Evolutionary conservation across 495 filamentous ascomycete genomes (phyloP).

Genomic region (Stereocaulon alpinum): DNA sequence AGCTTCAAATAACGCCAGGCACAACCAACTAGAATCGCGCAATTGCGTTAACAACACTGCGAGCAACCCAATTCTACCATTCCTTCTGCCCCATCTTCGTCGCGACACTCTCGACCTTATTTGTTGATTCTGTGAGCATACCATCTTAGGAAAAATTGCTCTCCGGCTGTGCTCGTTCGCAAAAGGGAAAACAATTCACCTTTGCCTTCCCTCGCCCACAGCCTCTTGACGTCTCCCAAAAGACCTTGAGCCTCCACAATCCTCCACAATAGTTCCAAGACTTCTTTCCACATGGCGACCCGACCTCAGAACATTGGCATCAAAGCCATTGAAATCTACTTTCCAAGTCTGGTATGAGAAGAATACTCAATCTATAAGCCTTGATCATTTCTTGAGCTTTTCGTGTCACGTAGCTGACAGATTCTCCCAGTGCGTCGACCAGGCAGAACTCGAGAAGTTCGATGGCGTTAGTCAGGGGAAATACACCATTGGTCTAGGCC

Average conservation of each 20-base stretch:
- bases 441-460: conserved; percentile 92
- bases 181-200: neutral
- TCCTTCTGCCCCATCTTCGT: neutral
- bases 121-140: neutral
- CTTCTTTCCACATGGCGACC: conserved; percentile 52
- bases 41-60: neutral
- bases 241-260: neutral
- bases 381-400: conserved; percentile 6
- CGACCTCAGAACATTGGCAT: conserved; percentile 96
- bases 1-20: neutral
- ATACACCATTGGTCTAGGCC: conserved; percentile 98
- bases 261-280: neutral
- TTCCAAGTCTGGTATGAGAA: conserved; percentile 76
- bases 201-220: neutral
- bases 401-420: conserved; percentile 22
- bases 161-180: neutral
- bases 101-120: neutral
- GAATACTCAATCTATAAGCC: neutral
- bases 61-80: neutral
- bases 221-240: neutral
- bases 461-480: conserved; percentile 91
- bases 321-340: conserved; percentile 99
- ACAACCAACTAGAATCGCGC: neutral
- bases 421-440: conserved; percentile 75
- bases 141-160: neutral